phyloP scores from a whole-genome alignment of 2,329 filamentous ascomycete genomes.

The Nakataea oryzae region DNA sequence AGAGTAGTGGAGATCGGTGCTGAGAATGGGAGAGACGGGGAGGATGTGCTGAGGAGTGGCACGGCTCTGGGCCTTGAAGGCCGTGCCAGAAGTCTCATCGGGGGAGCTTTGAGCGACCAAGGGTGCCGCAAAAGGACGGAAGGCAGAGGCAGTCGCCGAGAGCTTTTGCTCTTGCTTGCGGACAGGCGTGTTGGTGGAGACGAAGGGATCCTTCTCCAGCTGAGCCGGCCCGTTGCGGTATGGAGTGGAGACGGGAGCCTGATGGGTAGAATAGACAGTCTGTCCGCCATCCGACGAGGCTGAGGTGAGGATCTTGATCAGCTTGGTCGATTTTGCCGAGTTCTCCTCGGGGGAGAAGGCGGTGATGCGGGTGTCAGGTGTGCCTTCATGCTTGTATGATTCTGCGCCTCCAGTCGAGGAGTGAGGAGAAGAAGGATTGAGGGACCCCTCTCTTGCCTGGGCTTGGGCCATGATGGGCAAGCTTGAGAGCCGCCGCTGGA shows the following conservation, averaged over 20 bases:
- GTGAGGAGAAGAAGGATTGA: constrained; percentile 36
- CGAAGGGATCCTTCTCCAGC: constrained; percentile 43
- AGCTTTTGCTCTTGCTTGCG: constrained; percentile 34
- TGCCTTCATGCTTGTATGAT: constrained; percentile 43
- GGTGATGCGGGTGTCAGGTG: constrained; percentile 54
- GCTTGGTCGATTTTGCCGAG: constrained; percentile 31
- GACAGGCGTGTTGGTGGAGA: constrained; percentile 24
- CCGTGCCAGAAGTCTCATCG: constrained; percentile 2
- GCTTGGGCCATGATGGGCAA: constrained; percentile 24
- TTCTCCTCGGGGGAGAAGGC: constrained; percentile 52
- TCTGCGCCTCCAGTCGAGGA: constrained; percentile 41
- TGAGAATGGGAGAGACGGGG: constrained; percentile 26
- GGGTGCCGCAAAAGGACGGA: constrained; percentile 37
- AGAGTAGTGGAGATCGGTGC: constrained; percentile 33
- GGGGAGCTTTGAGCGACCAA: constrained; percentile 12
- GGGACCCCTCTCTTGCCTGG: constrained; percentile 22
- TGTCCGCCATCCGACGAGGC: constrained; percentile 16
- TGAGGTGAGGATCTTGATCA: constrained; percentile 20
- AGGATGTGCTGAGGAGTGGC: constrained; percentile 12
- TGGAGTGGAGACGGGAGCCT: constrained; percentile 10
- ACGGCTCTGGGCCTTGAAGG: constrained; percentile 6
- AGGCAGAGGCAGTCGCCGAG: constrained; percentile 53
- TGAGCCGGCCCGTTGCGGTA: constrained; percentile 14
- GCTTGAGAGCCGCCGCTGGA: neutral
- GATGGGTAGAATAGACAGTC: constrained; percentile 15